Evolutionary conservation across 2,329 filamentous ascomycete genomes (phyloP).

Genomic region (Phaeosphaeria sp.): DNA sequence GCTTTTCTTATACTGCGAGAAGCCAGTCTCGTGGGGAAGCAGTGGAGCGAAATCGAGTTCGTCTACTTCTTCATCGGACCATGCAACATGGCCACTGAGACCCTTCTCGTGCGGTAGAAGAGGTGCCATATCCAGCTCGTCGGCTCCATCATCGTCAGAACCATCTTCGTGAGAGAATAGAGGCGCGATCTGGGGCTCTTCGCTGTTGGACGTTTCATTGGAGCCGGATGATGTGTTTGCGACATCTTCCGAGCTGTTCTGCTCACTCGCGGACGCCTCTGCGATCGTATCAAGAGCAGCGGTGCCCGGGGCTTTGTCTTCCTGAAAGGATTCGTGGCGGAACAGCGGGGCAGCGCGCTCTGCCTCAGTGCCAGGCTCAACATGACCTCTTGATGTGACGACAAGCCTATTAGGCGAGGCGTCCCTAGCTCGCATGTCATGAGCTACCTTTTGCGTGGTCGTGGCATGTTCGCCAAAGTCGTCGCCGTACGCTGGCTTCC

Average conservation of each 20-base stretch:
- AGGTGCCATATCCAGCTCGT: constrained; percentile 15
- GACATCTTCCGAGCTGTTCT: constrained; percentile 23
- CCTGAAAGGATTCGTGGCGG: constrained; percentile 36
- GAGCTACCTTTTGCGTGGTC: constrained; percentile 41
- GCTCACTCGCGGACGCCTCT: constrained; percentile 28
- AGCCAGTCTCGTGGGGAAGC: constrained; percentile 46
- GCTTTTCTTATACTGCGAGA: constrained; percentile 20
- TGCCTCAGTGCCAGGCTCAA: constrained; percentile 13
- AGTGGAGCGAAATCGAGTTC: constrained; percentile 41
- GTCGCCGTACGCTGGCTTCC: constrained; percentile 42
- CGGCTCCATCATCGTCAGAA: constrained; percentile 1
- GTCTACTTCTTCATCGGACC: constrained; percentile 18
- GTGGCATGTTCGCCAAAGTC: constrained; percentile 45
- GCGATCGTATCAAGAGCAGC: constrained; percentile 21
- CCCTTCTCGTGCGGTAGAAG: constrained; percentile 31
- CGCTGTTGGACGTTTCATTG: constrained; percentile 16
- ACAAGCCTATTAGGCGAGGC: constrained; percentile 43
- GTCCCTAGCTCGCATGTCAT: constrained; percentile 40
- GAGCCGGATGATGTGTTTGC: constrained; percentile 26
- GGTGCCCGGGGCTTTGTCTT: constrained; percentile 8
- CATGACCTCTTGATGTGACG: constrained; percentile 25
- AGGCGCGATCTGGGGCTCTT: constrained; percentile 15
- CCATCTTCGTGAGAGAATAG: constrained; percentile 20
- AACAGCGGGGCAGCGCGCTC: constrained; percentile 41
- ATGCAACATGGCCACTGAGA: constrained; percentile 8